Conservation (phyloP, 2,329 filamentous ascomycete genomes). For the Fusarium brevicatenulatum region DNA sequence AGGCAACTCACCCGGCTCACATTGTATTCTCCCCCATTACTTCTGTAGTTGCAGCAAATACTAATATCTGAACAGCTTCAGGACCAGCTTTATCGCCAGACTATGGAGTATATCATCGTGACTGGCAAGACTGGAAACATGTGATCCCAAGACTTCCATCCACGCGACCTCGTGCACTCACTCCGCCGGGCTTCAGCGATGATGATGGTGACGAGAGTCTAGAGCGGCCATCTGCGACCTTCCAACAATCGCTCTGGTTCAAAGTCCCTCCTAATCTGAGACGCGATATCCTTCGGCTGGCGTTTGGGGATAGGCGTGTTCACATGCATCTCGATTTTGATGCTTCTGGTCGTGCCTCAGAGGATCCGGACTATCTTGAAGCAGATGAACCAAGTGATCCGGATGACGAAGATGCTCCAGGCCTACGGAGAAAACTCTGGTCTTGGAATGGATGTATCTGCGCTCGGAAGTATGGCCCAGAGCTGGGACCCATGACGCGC, state of each 20-base stretch:
- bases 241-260: neutral
- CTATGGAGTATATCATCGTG: neutral
- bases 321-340: neutral
- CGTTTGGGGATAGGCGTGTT: neutral
- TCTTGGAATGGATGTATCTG: neutral
- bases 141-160: neutral
- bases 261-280: neutral
- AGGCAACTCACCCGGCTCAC: neutral
- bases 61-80: neutral
- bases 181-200: neutral
- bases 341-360: neutral
- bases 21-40: neutral
- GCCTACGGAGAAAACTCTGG: neutral
- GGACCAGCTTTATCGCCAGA: neutral
- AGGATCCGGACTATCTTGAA: neutral
- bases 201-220: neutral
- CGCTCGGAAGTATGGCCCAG: neutral
- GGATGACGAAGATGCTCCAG: neutral
- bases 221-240: neutral
- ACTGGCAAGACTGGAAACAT: neutral
- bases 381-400: accelerated
- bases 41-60: neutral
- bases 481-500: neutral
- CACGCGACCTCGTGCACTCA: neutral
- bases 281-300: neutral